phyloP scores from a whole-genome alignment of 331 rosid genomes.

The Quercus lobata region DNA sequence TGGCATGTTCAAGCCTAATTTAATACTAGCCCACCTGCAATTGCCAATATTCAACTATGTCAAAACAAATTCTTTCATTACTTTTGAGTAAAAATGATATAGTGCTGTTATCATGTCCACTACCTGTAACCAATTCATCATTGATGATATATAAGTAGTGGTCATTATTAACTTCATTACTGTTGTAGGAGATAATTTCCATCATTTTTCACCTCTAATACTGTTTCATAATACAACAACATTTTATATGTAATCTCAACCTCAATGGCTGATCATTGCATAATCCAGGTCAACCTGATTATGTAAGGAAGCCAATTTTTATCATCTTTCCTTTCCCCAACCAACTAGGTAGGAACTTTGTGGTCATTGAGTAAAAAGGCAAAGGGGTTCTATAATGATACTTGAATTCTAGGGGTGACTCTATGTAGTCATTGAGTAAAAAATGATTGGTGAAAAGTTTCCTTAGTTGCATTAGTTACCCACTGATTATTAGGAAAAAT shows the following conservation, averaged over 20 bases:
- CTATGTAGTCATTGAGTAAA: not conserved
- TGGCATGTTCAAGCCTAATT: conserved; percentile 64
- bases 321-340: not conserved
- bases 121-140: not conserved
- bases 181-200: not conserved
- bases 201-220: not conserved
- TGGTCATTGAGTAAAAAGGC: too few relatives aligned
- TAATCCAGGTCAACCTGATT: not conserved
- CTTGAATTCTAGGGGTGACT: too few relatives aligned
- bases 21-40: conserved; percentile 65
- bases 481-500: not conserved
- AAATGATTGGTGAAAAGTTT: not conserved
- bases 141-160: not conserved
- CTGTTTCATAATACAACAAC: too few relatives aligned
- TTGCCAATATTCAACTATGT: not conserved
- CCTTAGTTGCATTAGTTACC: not conserved
- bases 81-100: not conserved
- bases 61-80: not conserved
- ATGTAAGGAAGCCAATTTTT: not conserved
- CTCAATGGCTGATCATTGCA: not conserved
- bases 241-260: not conserved
- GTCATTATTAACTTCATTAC: not conserved
- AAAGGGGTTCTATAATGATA: too few relatives aligned
- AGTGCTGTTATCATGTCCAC: not conserved
- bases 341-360: too few relatives aligned